Evolutionary conservation across 2,329 filamentous ascomycete genomes (phyloP).

Genomic region (Blastomyces silverae): DNA sequence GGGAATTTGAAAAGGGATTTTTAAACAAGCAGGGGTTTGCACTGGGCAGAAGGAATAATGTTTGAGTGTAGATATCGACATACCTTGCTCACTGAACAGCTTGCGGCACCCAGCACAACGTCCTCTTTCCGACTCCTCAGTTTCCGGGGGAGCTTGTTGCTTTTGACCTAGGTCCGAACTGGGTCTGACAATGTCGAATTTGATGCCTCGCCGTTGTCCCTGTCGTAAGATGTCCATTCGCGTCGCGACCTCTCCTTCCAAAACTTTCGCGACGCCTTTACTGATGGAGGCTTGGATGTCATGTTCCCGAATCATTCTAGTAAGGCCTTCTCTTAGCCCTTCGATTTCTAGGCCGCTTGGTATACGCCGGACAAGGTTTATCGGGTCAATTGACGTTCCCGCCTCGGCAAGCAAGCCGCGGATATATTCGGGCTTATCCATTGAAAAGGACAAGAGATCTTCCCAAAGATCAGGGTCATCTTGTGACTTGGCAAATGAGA

Average conservation of each 20-base stretch:
- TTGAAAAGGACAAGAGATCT: constrained; percentile 86
- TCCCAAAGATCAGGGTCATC: constrained; percentile 92
- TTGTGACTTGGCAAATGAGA: constrained; percentile 88
- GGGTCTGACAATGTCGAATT: constrained; percentile 63
- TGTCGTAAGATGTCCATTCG: constrained; percentile 74
- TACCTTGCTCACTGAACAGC: constrained; percentile 37
- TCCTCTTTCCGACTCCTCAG: constrained; percentile 21
- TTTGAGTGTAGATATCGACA: constrained; percentile 14
- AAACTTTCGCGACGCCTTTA: constrained; percentile 76
- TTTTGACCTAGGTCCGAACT: constrained; percentile 3
- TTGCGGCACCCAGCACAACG: constrained; percentile 36
- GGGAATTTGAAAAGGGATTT: not conserved
- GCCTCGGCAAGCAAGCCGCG: constrained; percentile 86
- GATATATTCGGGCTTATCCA: constrained; percentile 96
- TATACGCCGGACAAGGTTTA: constrained; percentile 81
- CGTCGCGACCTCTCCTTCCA: constrained; percentile 76
- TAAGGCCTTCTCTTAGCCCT: constrained; percentile 78
- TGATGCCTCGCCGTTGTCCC: constrained; percentile 77
- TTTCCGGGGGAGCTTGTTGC: not conserved
- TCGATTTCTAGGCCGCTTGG: constrained; percentile 90
- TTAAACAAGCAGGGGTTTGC: not conserved
- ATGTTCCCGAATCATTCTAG: constrained; percentile 88
- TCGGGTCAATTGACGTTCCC: constrained; percentile 86
- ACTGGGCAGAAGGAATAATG: not conserved
- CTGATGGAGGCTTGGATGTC: constrained; percentile 93